Percentiles rank a stretch among this genome's conserved stretches.
These are phyloP conservation scores for Microsporum audouinii DNA, from an alignment of 2,329 filamentous ascomycete species.

Conservation along the genomic window DNA sequence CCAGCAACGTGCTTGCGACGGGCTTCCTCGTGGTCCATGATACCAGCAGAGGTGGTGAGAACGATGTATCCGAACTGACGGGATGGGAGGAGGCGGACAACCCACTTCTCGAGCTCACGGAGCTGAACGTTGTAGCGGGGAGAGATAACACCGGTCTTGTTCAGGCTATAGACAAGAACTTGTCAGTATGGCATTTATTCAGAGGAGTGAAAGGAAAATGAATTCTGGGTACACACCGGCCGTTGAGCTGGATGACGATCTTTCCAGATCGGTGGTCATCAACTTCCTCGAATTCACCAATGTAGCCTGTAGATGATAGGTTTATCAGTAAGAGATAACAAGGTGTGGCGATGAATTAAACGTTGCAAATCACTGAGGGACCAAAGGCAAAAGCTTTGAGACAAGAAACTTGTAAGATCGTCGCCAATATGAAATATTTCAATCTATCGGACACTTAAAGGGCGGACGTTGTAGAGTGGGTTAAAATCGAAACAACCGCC, in stretches of 20 bases:
- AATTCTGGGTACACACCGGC: slow-evolving; percentile 46
- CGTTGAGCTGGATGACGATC: slow-evolving; percentile 99
- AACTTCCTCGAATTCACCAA: slow-evolving; percentile 98
- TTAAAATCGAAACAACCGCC: slow-evolving; percentile 69
- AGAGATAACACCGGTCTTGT: slow-evolving; percentile 99
- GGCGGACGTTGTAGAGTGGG: slow-evolving; percentile 74
- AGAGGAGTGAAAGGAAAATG: not conserved
- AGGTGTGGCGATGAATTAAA: slow-evolving; percentile 90
- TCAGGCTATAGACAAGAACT: slow-evolving; percentile 45
- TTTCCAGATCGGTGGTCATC: slow-evolving; percentile 99
- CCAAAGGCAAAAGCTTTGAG: slow-evolving; percentile 27
- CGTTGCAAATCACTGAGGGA: slow-evolving; percentile 61
- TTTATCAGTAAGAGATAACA: slow-evolving; percentile 39
- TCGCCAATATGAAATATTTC: slow-evolving; percentile 47
- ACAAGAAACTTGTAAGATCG: slow-evolving; percentile 95
- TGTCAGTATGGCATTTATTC: not conserved
- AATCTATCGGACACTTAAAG: slow-evolving; percentile 99
- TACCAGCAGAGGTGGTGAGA: slow-evolving; percentile 96
- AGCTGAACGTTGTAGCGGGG: slow-evolving; percentile 99
- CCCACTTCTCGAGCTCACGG: slow-evolving; percentile 97
- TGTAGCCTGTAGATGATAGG: slow-evolving; percentile 60
- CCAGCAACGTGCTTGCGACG: slow-evolving; percentile 97
- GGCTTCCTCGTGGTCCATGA: slow-evolving; percentile 99
- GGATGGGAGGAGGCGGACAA: slow-evolving; percentile 94
- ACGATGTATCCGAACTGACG: slow-evolving; percentile 99